Evolutionary conservation across 495 filamentous ascomycete species (phyloP).

Genomic region (Aspergillus cristatus): DNA sequence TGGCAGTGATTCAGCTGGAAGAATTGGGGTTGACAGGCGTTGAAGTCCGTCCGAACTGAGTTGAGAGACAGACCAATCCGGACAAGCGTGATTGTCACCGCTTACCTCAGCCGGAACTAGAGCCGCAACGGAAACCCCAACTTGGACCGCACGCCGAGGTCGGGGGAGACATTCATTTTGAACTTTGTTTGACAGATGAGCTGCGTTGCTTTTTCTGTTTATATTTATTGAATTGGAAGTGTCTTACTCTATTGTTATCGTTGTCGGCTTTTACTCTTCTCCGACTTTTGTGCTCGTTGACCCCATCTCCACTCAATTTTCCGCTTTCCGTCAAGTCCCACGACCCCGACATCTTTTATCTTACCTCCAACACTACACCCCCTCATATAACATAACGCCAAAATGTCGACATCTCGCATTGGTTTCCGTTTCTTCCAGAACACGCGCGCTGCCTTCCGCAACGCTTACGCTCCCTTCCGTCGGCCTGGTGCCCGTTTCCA

Average conservation of each 20-base stretch:
- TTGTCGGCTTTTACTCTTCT: not conserved
- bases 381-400: conserved; percentile 10
- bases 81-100: conserved; percentile 21
- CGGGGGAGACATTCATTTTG: too few relatives aligned
- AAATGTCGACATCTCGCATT: conserved; percentile 37
- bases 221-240: too few relatives aligned
- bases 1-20: too few relatives aligned
- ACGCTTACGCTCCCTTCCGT: conserved; percentile 42
- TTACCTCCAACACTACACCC: conserved; percentile 11
- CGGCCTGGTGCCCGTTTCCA: conserved; percentile 51
- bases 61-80: conserved; percentile 12
- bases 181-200: too few relatives aligned
- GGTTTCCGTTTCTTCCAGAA: conserved; percentile 43
- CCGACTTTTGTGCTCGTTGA: not conserved
- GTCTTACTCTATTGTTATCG: too few relatives aligned
- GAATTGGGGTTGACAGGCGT: too few relatives aligned
- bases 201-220: too few relatives aligned
- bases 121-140: too few relatives aligned
- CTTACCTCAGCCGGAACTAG: conserved; percentile 28
- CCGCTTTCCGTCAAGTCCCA: conserved; percentile 1
- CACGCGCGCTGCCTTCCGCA: conserved; percentile 45
- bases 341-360: too few relatives aligned
- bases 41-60: too few relatives aligned
- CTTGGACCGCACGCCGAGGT: conserved; percentile 5
- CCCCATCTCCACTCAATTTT: conserved; percentile 13